Conservation (phyloP, 1,284 basidiomycete species). For the Tilletia indica region DNA sequence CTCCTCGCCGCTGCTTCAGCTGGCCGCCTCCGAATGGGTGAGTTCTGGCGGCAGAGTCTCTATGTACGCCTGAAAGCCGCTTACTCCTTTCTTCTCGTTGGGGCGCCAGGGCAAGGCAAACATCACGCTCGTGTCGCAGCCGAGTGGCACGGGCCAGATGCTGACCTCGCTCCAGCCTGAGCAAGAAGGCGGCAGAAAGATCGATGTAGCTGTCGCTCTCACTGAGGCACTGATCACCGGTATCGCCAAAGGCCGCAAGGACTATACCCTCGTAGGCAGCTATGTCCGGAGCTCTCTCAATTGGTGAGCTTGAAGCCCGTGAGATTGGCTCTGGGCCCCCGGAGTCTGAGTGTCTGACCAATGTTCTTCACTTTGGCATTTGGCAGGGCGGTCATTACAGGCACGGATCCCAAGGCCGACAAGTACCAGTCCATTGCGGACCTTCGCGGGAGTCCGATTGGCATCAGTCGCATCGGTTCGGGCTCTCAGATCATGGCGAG, state of each 20-base stretch:
- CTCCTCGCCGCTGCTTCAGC: conserved; percentile 41
- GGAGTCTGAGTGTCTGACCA: too few species aligned
- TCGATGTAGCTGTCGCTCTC: conserved; percentile 68
- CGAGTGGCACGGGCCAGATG: conserved; percentile 53
- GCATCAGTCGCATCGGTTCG: conserved; percentile 78
- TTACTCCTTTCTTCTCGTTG: too few species aligned
- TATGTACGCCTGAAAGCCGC: background rate
- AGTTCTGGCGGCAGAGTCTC: background rate
- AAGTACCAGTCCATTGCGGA: conserved; percentile 72
- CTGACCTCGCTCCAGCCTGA: conserved; percentile 36
- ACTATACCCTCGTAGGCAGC: conserved; percentile 87
- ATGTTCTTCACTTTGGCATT: background rate
- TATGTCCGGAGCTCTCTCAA: conserved; percentile 67
- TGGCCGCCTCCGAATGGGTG: conserved; percentile 44
- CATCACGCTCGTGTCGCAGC: conserved; percentile 45
- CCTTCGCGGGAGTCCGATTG: conserved; percentile 76
- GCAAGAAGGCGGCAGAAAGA: conserved; percentile 33
- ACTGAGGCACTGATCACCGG: conserved; percentile 92
- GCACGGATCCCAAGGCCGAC: conserved; percentile 61
- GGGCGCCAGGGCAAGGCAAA: conserved; percentile 31
- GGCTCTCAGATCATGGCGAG: conserved; percentile 74
- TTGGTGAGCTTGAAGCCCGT: conserved; percentile 29
- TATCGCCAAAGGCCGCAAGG: conserved; percentile 74
- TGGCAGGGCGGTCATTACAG: conserved; percentile 85
- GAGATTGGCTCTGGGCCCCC: too few species aligned